Evolutionary conservation across 305 asterid genomes (phyloP).

Genomic region (Striga hermonthica): DNA sequence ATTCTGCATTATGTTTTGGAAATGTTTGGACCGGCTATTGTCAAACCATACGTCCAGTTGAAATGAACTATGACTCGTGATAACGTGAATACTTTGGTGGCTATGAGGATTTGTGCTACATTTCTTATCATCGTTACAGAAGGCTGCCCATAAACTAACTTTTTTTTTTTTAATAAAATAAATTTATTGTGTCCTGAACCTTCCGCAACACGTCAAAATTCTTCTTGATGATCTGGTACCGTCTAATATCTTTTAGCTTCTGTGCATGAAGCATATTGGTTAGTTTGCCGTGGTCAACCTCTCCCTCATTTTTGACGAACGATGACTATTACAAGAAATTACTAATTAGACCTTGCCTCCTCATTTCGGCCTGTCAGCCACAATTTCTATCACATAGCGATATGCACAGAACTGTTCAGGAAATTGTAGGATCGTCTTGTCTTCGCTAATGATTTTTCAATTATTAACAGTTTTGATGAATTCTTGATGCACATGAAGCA

Average conservation of each 20-base stretch:
- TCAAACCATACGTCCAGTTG: too few species aligned
- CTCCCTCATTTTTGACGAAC: conserved; percentile 7
- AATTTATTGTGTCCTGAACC: neutral
- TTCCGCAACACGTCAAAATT: conserved; percentile 11
- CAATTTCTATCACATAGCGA: conserved; percentile 1
- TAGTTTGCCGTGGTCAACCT: neutral
- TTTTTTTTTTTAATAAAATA: too few species aligned
- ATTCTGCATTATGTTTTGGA: too few species aligned
- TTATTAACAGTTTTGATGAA: conserved; percentile 75
- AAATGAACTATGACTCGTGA: neutral
- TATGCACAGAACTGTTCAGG: conserved; percentile 2
- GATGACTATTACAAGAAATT: neutral
- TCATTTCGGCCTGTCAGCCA: neutral
- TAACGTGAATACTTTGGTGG: conserved; percentile 2
- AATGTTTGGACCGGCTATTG: too few species aligned
- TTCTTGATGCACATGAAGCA: conserved; percentile 98
- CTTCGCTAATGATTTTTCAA: conserved; percentile 29
- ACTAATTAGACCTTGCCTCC: conserved; percentile 13
- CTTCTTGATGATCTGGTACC: neutral
- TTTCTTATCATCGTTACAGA: conserved; percentile 3
- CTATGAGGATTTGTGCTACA: conserved; percentile 12
- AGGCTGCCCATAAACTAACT: neutral
- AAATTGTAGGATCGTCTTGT: conserved; percentile 21
- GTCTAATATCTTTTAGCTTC: conserved; percentile 1
- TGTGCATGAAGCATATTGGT: conserved; percentile 7